Conservation (phyloP, 2,329 filamentous ascomycete genomes). For the Pseudovirgaria hyperparasitica region DNA sequence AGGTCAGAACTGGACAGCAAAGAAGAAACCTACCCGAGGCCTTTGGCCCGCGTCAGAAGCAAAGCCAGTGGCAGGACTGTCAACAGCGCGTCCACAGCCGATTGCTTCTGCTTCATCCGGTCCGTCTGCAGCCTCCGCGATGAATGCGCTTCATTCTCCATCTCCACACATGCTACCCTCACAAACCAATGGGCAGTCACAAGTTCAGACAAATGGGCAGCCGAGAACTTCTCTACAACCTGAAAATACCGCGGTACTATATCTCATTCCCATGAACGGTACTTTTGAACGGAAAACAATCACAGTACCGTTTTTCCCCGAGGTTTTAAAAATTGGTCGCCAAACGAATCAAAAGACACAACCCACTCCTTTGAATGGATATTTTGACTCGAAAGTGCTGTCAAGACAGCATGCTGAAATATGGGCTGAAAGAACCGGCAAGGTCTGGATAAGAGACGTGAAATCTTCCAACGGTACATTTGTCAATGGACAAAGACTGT, state of each 20-base stretch:
- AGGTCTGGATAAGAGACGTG: constrained; percentile 92
- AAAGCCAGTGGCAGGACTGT: constrained; percentile 50
- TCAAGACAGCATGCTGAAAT: constrained; percentile 94
- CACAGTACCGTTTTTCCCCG: constrained; percentile 81
- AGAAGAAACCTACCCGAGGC: constrained; percentile 40
- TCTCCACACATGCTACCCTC: constrained; percentile 51
- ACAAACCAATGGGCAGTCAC: constrained; percentile 54
- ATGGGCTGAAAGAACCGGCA: constrained; percentile 73
- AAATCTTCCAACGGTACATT: constrained; percentile 99
- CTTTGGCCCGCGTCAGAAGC: constrained; percentile 55
- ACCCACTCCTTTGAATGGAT: constrained; percentile 82
- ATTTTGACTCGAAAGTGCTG: constrained; percentile 95
- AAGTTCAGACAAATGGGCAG: constrained; percentile 45
- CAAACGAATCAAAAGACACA: constrained; percentile 96
- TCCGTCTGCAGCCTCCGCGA: constrained; percentile 46
- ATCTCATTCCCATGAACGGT: constrained; percentile 80
- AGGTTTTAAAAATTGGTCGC: constrained; percentile 84
- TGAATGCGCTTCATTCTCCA: constrained; percentile 51
- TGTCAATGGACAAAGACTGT: constrained; percentile 82
- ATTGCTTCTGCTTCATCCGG: constrained; percentile 46
- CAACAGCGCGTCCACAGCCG: constrained; percentile 48
- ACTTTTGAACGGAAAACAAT: constrained; percentile 98
- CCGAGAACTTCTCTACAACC: constrained; percentile 29
- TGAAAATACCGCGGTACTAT: constrained; percentile 64
- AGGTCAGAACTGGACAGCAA: constrained; percentile 26